Base-by-base conservation (phyloP, 2,329 filamentous ascomycete species). In the Exophiala mesophila region DNA sequence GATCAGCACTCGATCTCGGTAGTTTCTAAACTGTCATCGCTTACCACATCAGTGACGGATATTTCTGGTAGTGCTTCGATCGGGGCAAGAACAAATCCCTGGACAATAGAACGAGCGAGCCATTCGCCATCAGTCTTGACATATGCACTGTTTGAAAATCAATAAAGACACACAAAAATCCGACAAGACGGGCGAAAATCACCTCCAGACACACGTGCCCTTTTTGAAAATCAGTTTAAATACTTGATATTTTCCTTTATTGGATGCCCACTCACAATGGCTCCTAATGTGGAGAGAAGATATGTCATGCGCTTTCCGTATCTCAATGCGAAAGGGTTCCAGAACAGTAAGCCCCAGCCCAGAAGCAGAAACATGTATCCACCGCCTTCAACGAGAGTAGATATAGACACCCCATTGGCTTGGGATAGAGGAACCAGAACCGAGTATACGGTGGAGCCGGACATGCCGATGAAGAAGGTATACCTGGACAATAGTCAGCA, bases 31-130 rank as follows among this genome's bases (percentile, higher is more conserved):
- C 3, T 1, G 7, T 7, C 6, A 10, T 10, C 5, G 58, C 63
- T 34, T 50, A 67, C 64, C 50, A 70, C 57, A 41, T 72, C 69
- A 1, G 67, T 63, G 4, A 72, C 62, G 3, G 64, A 68, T 13
- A 72, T 66, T 49, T 72, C 71, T 10, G 64, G 65, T 10, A 75
- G 53, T 8, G 66, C 67, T 50, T 74, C 72, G 15, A 73, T 66
- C 0, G 72, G 70, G 1, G 71, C 65, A 13, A 60, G 63, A 20
- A 71, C 66, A 47, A 74, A 68, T 1, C 71, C 71, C 39, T 68
- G 64, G 1, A 75, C 50, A 18, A 74, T 63, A 34, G 67, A 67
- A 47, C 66, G 66, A 4, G 67, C 69, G 17, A 68, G 67, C 70
- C 70, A 74, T 49, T 71, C 64, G 5, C 69, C 67, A 20, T 67